Base-by-base conservation (phyloP, 1,139 yeast genomes). In the Insectozyma bohioensis region DNA sequence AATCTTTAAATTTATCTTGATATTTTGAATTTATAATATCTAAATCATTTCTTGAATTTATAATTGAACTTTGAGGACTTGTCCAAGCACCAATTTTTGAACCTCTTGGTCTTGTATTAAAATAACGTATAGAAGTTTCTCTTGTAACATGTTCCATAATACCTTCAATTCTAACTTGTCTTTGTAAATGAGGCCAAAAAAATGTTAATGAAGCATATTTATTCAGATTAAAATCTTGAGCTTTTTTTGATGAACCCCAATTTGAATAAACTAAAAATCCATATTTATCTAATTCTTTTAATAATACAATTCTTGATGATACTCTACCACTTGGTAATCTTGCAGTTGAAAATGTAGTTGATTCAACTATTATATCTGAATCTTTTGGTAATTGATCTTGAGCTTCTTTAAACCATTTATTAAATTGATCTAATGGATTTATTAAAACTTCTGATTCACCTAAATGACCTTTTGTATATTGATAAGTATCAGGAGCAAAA, bases 81-180 rank as follows among this genome's bases (percentile, higher is more conserved):
- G 97, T 85, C 96, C 97, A 90, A 0, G 98, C 98, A 15, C 98
- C 97, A 41, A 92, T 80, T 53, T 85, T 80, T 14, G 95, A 85
- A 5, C 95, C 97, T 41, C 95, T 71, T 21, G 98, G 97, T 51
- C 98, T 73, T 1, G 95, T 84, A 35, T 77, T 73, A 59, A 78
- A 92, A 60, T 92, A 92, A 35, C 81, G 69, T 47, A 82, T 79
- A 7, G 88, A 75, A 24, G 85, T 86, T 47, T 84, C 90, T 40
- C 80, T 70, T 20, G 78, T 67, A 20, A 90, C 84, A 42, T 72
- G 75, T 55, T 85, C 95, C 51, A 87, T 80, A 9, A 66, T 47
- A 21, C 98, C 98, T 58, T 92, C 98, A 9, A 92, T 82, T 43
- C 98, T 73, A 6, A 92, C 95, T 59, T 88, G 97, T 45, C 97